Evolutionary conservation across 2,329 filamentous ascomycete species (phyloP), one percentile per base, ranked within the genome.

Genomic region (Ilyonectria sp.): DNA sequence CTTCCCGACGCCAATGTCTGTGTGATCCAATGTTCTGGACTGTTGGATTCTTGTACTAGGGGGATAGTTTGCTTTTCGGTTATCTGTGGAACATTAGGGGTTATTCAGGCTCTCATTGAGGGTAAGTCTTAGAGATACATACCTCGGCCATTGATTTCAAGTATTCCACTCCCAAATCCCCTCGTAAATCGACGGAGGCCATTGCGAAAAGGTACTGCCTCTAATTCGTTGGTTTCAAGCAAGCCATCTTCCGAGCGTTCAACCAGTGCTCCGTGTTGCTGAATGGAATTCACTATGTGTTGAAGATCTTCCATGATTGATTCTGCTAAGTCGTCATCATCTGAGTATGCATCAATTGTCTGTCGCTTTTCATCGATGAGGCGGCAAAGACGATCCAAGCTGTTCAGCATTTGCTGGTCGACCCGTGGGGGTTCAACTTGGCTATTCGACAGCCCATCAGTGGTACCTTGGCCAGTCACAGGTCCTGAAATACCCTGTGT

Each of bases 291-390:
- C 13, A 68, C 2, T 4, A 64, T 46, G 1, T 2, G 23, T 9
- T 50, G n/a, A n/a, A 67, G 40, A 9, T 67, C 35, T 3, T 50
- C 33, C 5, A 46, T 58, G 1, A 47, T 59, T 35, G 59, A 53
- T 1, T 63, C 47, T 1, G 33, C 59, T 4, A 49, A 33, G 1
- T 50, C 56, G 4, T 50, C 37, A 1, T 67, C 37, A n/a, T 69
- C 69, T 2, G 17, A 26, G 19, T 61, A 71, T 1, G 57, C 23
- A 9, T 67, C 21, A 17, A 61, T 21, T 2, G 31, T 21, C 1
- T 52, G 49, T 15, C 37, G 15, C 17, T 62, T 67, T n/a, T 52
- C 35, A 17, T 62, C 15, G 0, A 60, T 35, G 10, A 69, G 6
- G n/a, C 21, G 5, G 13, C 50, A 26, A 1, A 71, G 65, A 1